phyloP scores from a whole-genome alignment of 108 stramenopile species.

The Nannochloropsis salina region DNA sequence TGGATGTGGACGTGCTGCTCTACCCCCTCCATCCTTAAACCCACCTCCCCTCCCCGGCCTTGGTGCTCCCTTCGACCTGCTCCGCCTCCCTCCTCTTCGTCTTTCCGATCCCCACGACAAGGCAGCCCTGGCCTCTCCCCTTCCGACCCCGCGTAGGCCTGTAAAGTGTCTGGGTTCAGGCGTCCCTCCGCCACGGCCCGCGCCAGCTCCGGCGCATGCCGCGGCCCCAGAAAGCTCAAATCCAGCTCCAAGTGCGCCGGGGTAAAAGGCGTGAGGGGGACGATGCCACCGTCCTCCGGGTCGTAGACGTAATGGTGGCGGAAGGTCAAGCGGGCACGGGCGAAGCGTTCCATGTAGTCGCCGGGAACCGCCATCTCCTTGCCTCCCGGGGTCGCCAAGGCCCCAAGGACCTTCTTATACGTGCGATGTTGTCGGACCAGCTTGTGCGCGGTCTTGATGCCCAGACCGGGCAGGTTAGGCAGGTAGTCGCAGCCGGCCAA shows the following conservation, averaged over 20 bases:
- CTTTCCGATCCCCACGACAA: neutral
- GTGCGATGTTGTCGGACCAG: conserved; percentile 62
- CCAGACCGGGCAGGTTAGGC: conserved; percentile 69
- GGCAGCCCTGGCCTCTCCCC: neutral
- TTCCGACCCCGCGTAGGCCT: neutral
- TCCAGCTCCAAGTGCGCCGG: neutral
- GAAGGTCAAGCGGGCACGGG: conserved; percentile 74
- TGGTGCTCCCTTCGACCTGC: neutral
- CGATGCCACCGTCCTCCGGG: conserved; percentile 15
- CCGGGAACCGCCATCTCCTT: conserved; percentile 49
- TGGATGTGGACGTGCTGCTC: neutral
- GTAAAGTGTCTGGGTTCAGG: neutral
- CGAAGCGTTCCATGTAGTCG: conserved; percentile 67
- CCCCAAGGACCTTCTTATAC: conserved; percentile 59
- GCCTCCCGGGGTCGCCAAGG: conserved; percentile 40
- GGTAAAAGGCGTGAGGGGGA: neutral
- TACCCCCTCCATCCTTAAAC: neutral
- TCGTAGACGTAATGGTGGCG: conserved; percentile 75
- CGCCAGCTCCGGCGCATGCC: neutral
- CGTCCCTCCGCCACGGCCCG: neutral
- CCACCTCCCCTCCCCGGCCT: neutral
- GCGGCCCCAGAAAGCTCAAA: neutral
- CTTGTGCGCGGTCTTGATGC: conserved; percentile 70
- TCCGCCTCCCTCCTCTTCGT: neutral
- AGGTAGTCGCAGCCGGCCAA: conserved; percentile 92